Evolutionary conservation across 768 basidiomycete genomes (phyloP).

Genomic region (Lepiota venenata): DNA sequence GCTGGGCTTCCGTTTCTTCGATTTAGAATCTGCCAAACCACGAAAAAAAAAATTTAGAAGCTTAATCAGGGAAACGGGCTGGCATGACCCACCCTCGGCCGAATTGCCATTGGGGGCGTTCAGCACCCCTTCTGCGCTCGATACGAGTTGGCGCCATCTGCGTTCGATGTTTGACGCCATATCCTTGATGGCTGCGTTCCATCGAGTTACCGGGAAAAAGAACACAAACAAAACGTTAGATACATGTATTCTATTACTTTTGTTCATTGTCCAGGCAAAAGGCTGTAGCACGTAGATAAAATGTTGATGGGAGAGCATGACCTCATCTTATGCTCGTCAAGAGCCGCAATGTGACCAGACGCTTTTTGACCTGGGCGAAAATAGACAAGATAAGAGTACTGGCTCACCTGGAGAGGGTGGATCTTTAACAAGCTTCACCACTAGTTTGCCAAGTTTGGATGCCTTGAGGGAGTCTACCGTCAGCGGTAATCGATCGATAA

Average conservation of each 20-base stretch:
- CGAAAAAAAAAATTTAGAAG: slow-evolving; percentile 15
- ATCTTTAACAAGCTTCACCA: slow-evolving; percentile 74
- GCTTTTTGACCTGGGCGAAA: slow-evolving; percentile 4
- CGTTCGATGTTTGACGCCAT: slow-evolving; percentile 87
- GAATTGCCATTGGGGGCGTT: slow-evolving; percentile 44
- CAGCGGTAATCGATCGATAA: slow-evolving; percentile 81
- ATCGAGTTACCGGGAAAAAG: slow-evolving; percentile 28
- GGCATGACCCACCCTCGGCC: slow-evolving; percentile 73
- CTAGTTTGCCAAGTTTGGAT: slow-evolving; percentile 77
- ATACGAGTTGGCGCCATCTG: slow-evolving; percentile 70
- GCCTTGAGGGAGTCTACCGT: slow-evolving; percentile 62
- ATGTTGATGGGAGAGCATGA: slow-evolving; percentile 12
- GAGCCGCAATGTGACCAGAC: slow-evolving; percentile 10
- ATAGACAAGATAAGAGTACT: slow-evolving; percentile 13
- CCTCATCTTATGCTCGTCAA: slow-evolving; percentile 13
- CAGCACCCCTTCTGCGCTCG: slow-evolving; percentile 33
- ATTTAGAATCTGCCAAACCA: slow-evolving; percentile 44
- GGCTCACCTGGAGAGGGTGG: slow-evolving; percentile 79
- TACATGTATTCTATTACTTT: slow-evolving; percentile 50
- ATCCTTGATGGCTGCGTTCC: slow-evolving; percentile 81
- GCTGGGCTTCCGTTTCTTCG: slow-evolving; percentile 74
- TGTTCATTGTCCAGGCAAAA: slow-evolving; percentile 26
- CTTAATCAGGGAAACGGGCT: slow-evolving; percentile 27
- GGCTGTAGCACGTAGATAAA: slow-evolving; percentile 16
- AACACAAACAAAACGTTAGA: slow-evolving; percentile 60